A percentile compares a stretch with the other conserved stretches of the same genome.
Evolutionary conservation across 169 alveolate species (phyloP).

Genomic region (Plasmodium ovale): DNA sequence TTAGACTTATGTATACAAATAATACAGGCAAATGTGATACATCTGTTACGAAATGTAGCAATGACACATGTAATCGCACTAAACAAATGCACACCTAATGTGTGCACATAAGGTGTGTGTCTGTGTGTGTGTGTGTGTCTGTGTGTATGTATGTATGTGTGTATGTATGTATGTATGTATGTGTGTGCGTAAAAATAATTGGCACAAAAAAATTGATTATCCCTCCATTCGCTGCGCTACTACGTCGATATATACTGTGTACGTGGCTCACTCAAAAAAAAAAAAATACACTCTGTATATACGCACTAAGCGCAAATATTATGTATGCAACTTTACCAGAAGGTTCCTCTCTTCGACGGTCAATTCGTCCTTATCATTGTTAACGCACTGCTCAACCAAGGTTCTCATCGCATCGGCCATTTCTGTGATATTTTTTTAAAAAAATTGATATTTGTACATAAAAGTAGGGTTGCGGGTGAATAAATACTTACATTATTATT

Average conservation of each 20-base stretch:
- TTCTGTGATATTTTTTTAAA: conserved; percentile 59
- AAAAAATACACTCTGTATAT: no score
- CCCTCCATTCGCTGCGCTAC: no score
- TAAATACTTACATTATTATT: not conserved
- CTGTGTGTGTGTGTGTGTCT: not conserved
- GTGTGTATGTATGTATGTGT: not conserved
- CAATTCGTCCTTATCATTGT: conserved; percentile 89
- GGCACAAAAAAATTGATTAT: no score
- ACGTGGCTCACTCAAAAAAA: no score
- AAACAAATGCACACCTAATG: not conserved
- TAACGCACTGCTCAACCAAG: conserved; percentile 84
- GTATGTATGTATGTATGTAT: not conserved
- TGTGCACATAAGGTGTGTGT: no score
- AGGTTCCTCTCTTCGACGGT: conserved; percentile 96
- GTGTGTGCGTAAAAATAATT: no score
- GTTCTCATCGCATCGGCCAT: conserved; percentile 88
- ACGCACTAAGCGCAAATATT: no score
- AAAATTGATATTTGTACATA: not conserved
- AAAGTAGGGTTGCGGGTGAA: not conserved
- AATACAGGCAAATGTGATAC: no score
- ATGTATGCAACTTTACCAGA: no score
- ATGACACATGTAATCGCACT: not conserved
- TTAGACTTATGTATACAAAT: no score
- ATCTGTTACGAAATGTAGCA: no score
- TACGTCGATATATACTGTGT: no score